These are phyloP conservation scores for Russula vinacea DNA, from an alignment of 768 basidiomycete species.

Conservation along the genomic window DNA sequence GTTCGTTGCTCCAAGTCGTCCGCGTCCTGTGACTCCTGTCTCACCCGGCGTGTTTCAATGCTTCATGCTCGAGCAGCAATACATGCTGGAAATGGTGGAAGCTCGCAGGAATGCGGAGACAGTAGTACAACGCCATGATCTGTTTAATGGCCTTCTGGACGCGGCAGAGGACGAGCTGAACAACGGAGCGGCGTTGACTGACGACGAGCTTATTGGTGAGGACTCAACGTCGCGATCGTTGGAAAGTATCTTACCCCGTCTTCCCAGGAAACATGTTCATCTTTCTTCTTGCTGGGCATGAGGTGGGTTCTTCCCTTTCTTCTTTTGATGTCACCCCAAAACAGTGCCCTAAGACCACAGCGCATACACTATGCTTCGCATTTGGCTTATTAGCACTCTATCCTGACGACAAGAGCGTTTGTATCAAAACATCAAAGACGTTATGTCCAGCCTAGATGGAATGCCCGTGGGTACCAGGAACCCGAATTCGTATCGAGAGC, in stretches of 20 bases:
- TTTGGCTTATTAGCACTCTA: conserved; percentile 45
- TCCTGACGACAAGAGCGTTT: conserved; percentile 44
- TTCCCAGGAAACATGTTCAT: conserved; percentile 35
- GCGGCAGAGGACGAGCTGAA: conserved; percentile 29
- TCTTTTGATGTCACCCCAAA: neutral
- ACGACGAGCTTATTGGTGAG: conserved; percentile 32
- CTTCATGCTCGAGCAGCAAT: conserved; percentile 22
- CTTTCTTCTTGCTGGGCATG: conserved; percentile 40
- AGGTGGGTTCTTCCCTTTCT: conserved; percentile 26
- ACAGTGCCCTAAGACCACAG: conserved; percentile 36
- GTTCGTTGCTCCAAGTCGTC: conserved; percentile 32
- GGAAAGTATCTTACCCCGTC: neutral
- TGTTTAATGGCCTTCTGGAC: conserved; percentile 33
- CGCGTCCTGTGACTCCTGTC: neutral
- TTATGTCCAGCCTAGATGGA: conserved; percentile 35
- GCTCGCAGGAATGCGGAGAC: conserved; percentile 23
- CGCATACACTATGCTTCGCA: conserved; percentile 40
- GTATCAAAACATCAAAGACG: conserved; percentile 37
- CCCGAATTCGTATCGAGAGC: neutral
- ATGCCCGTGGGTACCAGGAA: conserved; percentile 8
- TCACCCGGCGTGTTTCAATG: no score
- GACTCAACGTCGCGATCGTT: neutral
- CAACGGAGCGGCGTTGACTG: conserved; percentile 20
- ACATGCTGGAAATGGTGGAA: conserved; percentile 35
- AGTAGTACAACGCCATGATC: conserved; percentile 31